Conservation (phyloP, 805 yeast species). For the Metschnikowia shivogae region DNA sequence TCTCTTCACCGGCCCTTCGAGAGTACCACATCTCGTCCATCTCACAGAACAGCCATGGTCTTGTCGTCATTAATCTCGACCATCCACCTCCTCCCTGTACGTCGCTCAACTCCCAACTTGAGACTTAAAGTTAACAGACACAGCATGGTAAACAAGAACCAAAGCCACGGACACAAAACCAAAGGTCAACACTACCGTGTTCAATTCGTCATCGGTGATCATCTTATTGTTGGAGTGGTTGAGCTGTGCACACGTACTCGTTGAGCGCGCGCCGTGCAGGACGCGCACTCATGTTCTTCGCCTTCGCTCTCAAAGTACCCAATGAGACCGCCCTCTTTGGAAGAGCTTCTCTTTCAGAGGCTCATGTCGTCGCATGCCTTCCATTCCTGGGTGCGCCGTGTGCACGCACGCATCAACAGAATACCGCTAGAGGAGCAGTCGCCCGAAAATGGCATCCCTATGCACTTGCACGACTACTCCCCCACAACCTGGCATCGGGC, state of each 20-base stretch:
- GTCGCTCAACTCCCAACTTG: background rate
- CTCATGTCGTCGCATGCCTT: slow-evolving; percentile 57
- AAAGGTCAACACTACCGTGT: slow-evolving; percentile 64
- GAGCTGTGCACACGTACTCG: slow-evolving; percentile 3
- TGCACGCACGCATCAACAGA: slow-evolving; percentile 63
- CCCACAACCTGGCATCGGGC: slow-evolving; percentile 55
- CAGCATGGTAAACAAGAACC: slow-evolving; percentile 67
- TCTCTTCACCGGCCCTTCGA: too few species aligned
- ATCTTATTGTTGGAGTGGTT: slow-evolving; percentile 32
- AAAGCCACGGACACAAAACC: slow-evolving; percentile 71
- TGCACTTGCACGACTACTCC: slow-evolving; percentile 26
- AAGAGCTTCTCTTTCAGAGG: slow-evolving; percentile 28
- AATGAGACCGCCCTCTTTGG: slow-evolving; percentile 13
- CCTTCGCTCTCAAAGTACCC: background rate
- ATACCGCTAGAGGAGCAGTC: slow-evolving; percentile 41
- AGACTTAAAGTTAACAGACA: slow-evolving; percentile 45
- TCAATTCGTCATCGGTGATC: slow-evolving; percentile 82
- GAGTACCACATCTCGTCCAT: too few species aligned
- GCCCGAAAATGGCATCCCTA: slow-evolving; percentile 18
- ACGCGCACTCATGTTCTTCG: background rate
- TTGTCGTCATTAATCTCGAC: too few species aligned
- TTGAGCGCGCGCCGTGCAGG: slow-evolving; percentile 5
- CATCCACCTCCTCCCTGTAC: too few species aligned
- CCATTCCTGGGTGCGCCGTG: slow-evolving; percentile 55
- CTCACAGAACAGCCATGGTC: too few species aligned